Conservation (phyloP, 1,284 basidiomycete genomes). For the Ceraceosorus bombacis region DNA sequence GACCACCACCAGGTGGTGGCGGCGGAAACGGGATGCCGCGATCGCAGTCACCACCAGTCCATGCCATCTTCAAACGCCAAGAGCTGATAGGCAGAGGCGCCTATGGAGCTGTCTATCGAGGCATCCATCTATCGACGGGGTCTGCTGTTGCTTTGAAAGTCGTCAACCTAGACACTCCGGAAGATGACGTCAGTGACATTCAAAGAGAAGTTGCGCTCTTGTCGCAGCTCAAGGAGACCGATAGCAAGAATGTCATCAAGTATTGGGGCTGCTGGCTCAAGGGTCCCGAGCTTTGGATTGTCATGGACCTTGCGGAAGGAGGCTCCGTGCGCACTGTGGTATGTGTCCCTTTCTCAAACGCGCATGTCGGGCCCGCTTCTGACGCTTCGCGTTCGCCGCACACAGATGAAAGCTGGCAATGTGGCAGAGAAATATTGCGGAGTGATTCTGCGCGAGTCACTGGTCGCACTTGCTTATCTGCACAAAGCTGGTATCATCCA, state of each 20-base stretch:
- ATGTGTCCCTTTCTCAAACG: slow-evolving; percentile 23
- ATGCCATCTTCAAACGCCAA: slow-evolving; percentile 30
- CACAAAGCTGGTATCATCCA: slow-evolving; percentile 93
- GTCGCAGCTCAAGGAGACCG: slow-evolving; percentile 67
- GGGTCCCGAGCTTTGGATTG: slow-evolving; percentile 93
- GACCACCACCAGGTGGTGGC: slow-evolving; percentile 20
- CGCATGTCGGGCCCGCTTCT: no score
- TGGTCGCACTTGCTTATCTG: slow-evolving; percentile 75
- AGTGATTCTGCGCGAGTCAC: slow-evolving; percentile 80
- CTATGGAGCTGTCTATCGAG: slow-evolving; percentile 45
- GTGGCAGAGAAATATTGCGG: slow-evolving; percentile 84
- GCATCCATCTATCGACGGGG: slow-evolving; percentile 67
- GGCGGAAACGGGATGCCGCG: slow-evolving; percentile 16
- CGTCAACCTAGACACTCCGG: slow-evolving; percentile 89
- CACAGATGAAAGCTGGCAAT: slow-evolving; percentile 63
- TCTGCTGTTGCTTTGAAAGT: slow-evolving; percentile 92
- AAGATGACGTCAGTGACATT: slow-evolving; percentile 88
- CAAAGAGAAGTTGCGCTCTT: slow-evolving; percentile 91
- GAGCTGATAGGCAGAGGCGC: slow-evolving; percentile 46
- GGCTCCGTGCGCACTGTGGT: slow-evolving; percentile 83
- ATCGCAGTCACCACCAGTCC: slow-evolving; percentile 17
- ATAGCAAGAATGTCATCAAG: slow-evolving; percentile 81
- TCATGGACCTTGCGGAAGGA: slow-evolving; percentile 95
- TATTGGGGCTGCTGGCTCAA: slow-evolving; percentile 95
- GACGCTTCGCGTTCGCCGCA: no score